phyloP scores from a whole-genome alignment of 2,329 filamentous ascomycete species.

The Ophiostoma ulmi region DNA sequence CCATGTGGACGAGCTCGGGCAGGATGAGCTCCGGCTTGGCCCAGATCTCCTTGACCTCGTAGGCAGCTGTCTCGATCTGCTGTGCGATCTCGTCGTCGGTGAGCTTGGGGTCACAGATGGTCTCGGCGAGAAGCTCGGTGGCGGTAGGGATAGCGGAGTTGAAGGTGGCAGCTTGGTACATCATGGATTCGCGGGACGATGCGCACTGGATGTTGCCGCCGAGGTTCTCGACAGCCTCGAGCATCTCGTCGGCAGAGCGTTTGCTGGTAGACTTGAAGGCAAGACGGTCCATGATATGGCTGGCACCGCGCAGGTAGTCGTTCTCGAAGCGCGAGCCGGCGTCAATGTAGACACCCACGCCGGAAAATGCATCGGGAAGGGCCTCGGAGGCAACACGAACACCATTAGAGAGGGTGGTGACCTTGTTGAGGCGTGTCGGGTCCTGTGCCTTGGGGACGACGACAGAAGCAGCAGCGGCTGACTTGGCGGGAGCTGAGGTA shows the following conservation, averaged over 20 bases:
- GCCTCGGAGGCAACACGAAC: slow-evolving; percentile 92
- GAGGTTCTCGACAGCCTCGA: slow-evolving; percentile 79
- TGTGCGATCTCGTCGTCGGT: slow-evolving; percentile 80
- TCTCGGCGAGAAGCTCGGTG: slow-evolving; percentile 82
- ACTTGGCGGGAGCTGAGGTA: neutral
- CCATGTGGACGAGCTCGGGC: slow-evolving; percentile 90
- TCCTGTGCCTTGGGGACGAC: slow-evolving; percentile 49
- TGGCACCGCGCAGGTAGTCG: slow-evolving; percentile 75
- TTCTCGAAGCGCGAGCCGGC: slow-evolving; percentile 93
- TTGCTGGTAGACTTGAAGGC: slow-evolving; percentile 84
- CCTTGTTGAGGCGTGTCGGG: slow-evolving; percentile 76
- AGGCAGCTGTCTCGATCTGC: slow-evolving; percentile 86
- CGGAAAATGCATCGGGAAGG: slow-evolving; percentile 87
- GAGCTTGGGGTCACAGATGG: slow-evolving; percentile 78
- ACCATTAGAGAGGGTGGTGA: slow-evolving; percentile 87
- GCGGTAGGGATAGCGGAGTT: slow-evolving; percentile 83
- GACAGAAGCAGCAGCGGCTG: slow-evolving; percentile 9
- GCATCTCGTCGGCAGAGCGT: slow-evolving; percentile 73
- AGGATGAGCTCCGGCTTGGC: slow-evolving; percentile 93
- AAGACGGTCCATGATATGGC: slow-evolving; percentile 91
- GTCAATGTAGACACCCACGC: slow-evolving; percentile 92
- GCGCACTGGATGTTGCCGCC: slow-evolving; percentile 97
- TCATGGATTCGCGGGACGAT: slow-evolving; percentile 88
- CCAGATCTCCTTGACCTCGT: slow-evolving; percentile 97
- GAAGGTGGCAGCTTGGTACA: slow-evolving; percentile 98